phyloP scores from a whole-genome alignment of 257 asterid species.

The Petunia axillaris region DNA sequence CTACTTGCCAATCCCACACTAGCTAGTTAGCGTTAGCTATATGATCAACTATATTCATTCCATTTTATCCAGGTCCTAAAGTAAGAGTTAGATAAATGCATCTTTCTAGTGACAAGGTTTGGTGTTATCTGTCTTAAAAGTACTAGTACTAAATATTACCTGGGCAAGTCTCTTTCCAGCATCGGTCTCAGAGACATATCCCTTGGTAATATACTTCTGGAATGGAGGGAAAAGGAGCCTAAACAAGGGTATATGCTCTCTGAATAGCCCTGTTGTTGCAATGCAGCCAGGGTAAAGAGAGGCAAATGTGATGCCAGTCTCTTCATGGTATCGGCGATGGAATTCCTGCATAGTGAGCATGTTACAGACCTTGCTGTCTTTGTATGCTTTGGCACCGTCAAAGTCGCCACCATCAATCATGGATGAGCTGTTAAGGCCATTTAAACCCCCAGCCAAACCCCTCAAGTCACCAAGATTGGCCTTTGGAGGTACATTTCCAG shows the following conservation, averaged over 20 bases:
- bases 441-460: constrained; percentile 79
- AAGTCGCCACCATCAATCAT: constrained; percentile 92
- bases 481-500: constrained; percentile 96
- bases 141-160: constrained; percentile 37
- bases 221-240: constrained; percentile 86
- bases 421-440: constrained; percentile 71
- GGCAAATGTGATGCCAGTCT: constrained; percentile 82
- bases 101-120: background rate
- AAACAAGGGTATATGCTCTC: constrained; percentile 90
- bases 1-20: background rate
- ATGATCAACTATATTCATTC: background rate
- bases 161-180: constrained; percentile 94
- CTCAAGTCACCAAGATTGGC: constrained; percentile 90
- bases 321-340: constrained; percentile 86
- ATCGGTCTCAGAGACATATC: constrained; percentile 87
- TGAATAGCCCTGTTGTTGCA: constrained; percentile 88
- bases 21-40: background rate
- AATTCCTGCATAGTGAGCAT: constrained; percentile 97
- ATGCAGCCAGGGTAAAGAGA: constrained; percentile 97
- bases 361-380: constrained; percentile 97
- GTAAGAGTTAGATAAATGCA: background rate
- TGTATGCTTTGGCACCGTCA: constrained; percentile 98
- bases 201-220: constrained; percentile 88
- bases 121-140: background rate
- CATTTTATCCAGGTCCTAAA: background rate